Percentiles rank a stretch among this genome's conserved stretches.
phyloP scores from a whole-genome alignment of 495 filamentous ascomycete genomes.

The Platismatia glauca region DNA sequence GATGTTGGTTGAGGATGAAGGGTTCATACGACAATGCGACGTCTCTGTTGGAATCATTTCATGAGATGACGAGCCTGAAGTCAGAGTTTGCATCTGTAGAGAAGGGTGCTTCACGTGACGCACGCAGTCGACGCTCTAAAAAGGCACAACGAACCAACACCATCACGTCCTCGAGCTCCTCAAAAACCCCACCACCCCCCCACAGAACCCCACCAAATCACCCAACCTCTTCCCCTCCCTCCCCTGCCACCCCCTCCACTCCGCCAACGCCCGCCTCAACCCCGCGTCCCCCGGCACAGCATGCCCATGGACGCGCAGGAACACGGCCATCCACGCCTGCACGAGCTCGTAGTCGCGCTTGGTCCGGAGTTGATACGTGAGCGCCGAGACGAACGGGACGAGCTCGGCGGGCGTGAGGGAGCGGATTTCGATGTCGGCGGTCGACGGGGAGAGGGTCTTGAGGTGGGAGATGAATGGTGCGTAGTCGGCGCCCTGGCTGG shows the following conservation, averaged over 20 bases:
- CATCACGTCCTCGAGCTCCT: slow-evolving; percentile 42
- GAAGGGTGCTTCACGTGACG: too few species aligned
- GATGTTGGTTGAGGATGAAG: too few species aligned
- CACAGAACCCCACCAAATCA: slow-evolving; percentile 72
- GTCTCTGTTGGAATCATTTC: too few species aligned
- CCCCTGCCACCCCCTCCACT: slow-evolving; percentile 61
- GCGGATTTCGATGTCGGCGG: slow-evolving; percentile 81
- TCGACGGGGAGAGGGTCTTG: slow-evolving; percentile 66
- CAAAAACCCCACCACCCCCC: slow-evolving; percentile 82
- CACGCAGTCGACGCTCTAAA: too few species aligned
- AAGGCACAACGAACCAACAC: too few species aligned
- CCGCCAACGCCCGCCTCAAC: slow-evolving; percentile 44
- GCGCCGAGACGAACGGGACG: slow-evolving; percentile 59
- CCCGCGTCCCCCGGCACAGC: slow-evolving; percentile 49
- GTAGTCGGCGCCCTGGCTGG: slow-evolving; percentile 31
- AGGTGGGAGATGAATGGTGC: slow-evolving; percentile 60
- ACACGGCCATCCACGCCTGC: slow-evolving; percentile 94
- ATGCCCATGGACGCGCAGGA: slow-evolving; percentile 67
- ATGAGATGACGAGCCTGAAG: too few species aligned
- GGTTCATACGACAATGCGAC: too few species aligned
- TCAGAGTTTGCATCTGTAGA: too few species aligned
- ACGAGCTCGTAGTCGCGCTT: slow-evolving; percentile 82
- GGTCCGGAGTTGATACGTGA: slow-evolving; percentile 56
- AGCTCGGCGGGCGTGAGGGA: slow-evolving; percentile 55
- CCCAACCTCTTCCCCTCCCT: slow-evolving; percentile 62